Conservation (phyloP, 495 filamentous ascomycete genomes). For the Talaromyces ruber region DNA sequence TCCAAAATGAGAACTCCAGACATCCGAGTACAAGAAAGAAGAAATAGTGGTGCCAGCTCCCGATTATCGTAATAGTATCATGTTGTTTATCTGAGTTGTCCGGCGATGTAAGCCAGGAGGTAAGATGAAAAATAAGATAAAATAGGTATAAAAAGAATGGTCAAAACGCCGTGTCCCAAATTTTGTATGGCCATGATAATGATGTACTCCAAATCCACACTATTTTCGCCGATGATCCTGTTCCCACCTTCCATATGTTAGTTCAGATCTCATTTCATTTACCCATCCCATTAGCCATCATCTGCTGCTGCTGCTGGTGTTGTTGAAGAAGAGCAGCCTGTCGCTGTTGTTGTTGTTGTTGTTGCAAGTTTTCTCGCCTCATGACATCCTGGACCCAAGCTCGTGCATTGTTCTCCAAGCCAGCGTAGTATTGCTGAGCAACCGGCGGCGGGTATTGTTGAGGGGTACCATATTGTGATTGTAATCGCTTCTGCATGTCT, state of each 20-base stretch:
- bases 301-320: conserved; percentile 38
- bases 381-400: conserved; percentile 40
- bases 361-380: conserved; percentile 26
- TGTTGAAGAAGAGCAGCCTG: conserved; percentile 19
- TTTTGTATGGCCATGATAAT: neutral
- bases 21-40: neutral
- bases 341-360: conserved; percentile 28
- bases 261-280: conserved; percentile 13
- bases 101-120: neutral
- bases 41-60: neutral
- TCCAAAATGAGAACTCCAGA: neutral
- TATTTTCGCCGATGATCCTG: neutral
- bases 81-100: neutral
- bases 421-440: conserved; percentile 30
- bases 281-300: conserved; percentile 40
- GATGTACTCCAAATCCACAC: neutral
- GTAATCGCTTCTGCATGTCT: conserved; percentile 29
- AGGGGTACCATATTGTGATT: conserved; percentile 33
- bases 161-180: neutral
- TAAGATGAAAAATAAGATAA: neutral
- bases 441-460: conserved; percentile 34
- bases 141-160: neutral
- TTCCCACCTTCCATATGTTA: neutral
- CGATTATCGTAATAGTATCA: neutral
- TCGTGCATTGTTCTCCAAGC: conserved; percentile 29